A percentile compares a stretch with the other conserved stretches of the same genome.
These are phyloP conservation scores for Xylaria polymorpha DNA, from an alignment of 2,329 filamentous ascomycete species.

Conservation along the genomic window DNA sequence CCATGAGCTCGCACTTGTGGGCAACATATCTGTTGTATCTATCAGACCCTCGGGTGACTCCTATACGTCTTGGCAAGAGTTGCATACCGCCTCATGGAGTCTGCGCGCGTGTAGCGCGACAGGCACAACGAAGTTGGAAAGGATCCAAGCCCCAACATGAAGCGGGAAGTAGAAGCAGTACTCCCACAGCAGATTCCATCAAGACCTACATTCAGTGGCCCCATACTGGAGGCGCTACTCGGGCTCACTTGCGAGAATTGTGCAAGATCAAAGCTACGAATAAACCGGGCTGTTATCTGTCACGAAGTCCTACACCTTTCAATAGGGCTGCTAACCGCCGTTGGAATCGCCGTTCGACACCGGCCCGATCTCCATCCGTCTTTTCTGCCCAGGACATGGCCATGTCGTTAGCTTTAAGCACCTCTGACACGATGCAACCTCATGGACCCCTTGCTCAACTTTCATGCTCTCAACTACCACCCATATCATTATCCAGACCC, in stretches of 20 bases:
- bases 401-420: constrained; percentile 71
- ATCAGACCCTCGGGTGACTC: constrained; percentile 74
- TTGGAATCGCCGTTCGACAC: constrained; percentile 62
- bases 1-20: constrained; percentile 75
- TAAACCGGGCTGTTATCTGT: constrained; percentile 60
- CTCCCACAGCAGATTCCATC: constrained; percentile 62
- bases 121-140: constrained; percentile 75
- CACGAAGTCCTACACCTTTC: constrained; percentile 67
- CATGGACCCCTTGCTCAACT: constrained; percentile 71
- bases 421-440: constrained; percentile 72
- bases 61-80: constrained; percentile 71
- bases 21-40: constrained; percentile 72
- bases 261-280: constrained; percentile 66
- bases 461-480: constrained; percentile 56
- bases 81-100: constrained; percentile 73
- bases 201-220: constrained; percentile 70
- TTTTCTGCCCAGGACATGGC: constrained; percentile 73
- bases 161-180: constrained; percentile 64
- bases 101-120: constrained; percentile 72
- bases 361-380: constrained; percentile 59
- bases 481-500: constrained; percentile 42
- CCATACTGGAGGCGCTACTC: constrained; percentile 71
- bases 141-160: constrained; percentile 61
- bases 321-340: constrained; percentile 62
- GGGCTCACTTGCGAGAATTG: constrained; percentile 70